Percentiles rank a stretch among this genome's conserved stretches.
phyloP scores from a whole-genome alignment of 1,284 basidiomycete species.

The Calocybe gambosa region DNA sequence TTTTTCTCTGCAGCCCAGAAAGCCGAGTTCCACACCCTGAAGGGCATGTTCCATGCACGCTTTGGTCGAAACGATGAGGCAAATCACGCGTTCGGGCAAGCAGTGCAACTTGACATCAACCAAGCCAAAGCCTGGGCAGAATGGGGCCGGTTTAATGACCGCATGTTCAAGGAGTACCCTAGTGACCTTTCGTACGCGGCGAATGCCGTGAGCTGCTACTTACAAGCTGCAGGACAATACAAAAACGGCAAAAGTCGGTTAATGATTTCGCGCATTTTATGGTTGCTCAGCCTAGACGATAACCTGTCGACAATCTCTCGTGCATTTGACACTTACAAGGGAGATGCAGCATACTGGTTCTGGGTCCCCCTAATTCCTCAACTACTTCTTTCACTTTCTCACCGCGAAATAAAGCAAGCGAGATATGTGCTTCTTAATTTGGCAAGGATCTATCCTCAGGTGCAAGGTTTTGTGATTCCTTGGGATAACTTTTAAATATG shows the following conservation, averaged over 20 bases:
- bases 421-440: slow-evolving; percentile 86
- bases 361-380: slow-evolving; percentile 99
- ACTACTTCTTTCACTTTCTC: slow-evolving; percentile 85
- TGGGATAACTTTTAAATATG: slow-evolving; percentile 10
- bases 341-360: slow-evolving; percentile 96
- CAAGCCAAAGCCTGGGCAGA: slow-evolving; percentile 98
- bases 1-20: slow-evolving; percentile 96
- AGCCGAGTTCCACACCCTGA: slow-evolving; percentile 98
- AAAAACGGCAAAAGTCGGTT: slow-evolving; percentile 94
- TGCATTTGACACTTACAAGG: slow-evolving; percentile 95
- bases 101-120: slow-evolving; percentile 92
- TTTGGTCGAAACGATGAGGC: slow-evolving; percentile 88
- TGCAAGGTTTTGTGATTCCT: slow-evolving; percentile 28
- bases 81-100: slow-evolving; percentile 88
- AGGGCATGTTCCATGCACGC: slow-evolving; percentile 97
- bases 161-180: slow-evolving; percentile 83
- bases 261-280: slow-evolving; percentile 87
- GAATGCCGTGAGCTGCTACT: slow-evolving; percentile 94
- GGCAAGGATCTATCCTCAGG: slow-evolving; percentile 93
- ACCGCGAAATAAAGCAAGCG: slow-evolving; percentile 91
- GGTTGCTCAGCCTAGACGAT: slow-evolving; percentile 96
- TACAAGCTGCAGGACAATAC: slow-evolving; percentile 95
- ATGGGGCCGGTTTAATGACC: slow-evolving; percentile 95
- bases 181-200: slow-evolving; percentile 73
- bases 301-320: slow-evolving; percentile 69